Base-by-base conservation (phyloP, 1,139 yeast genomes). In the Hyphopichia khmerensis region DNA sequence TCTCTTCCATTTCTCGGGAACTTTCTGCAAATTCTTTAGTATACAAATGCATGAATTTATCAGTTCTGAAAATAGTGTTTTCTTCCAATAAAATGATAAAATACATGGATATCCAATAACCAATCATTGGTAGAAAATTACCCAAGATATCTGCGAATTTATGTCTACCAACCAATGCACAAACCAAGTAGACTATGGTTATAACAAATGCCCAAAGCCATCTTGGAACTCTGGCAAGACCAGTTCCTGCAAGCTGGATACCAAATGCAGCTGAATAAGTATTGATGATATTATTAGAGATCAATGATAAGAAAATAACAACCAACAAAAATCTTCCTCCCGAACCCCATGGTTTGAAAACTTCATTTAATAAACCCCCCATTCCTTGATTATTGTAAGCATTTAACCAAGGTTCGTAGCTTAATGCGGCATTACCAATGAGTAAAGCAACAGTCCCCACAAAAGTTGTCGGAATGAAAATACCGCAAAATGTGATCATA, bases 41-140 rank as follows among this genome's bases (percentile, higher is more conserved):
- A 60, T 69, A 85, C 38, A 83, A 59, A 47, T 74, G 71, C 32
- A 66, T 57, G 46, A 81, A 73, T 35, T 67, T 57, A 33, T 68
- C 62, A 2, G 82, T 74, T 15, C 65, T 47, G 48, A 61, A 60
- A 5, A 60, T 23, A 8, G 58, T 31, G 43, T 60, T 60, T 40
- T 61, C 66, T 39, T 60, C 62, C 10, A 58, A 34, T 30, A 60
- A 51, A 9, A 61, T 42, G 4, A 52, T 44, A 26, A 60, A 51
- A 45, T 61, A 61, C 43, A 60, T 59, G 21, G 64, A 57, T 19
- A 59, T 56, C 66, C 66, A 61, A 45, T 61, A 60, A 3, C 61
- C 64, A 34, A 60, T 50, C 65, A 60, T 60, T 7, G 65, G 64
- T 34, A 61, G 48, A 39, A 60, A 59, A 40, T 60, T 60, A 18